phyloP scores from a whole-genome alignment of 176 grass and related monocot genomes.

The Otatea glauca region DNA sequence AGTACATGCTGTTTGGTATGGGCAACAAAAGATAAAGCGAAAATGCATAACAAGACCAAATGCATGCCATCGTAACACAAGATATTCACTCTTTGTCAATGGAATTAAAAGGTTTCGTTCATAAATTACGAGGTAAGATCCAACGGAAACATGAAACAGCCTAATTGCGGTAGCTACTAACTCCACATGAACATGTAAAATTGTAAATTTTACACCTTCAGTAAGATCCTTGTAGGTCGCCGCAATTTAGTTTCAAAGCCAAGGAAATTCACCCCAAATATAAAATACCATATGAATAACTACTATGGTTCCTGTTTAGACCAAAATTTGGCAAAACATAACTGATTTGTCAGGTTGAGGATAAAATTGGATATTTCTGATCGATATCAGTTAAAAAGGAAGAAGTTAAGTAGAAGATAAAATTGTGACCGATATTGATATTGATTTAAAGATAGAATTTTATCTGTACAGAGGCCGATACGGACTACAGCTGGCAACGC shows the following conservation, averaged over 20 bases:
- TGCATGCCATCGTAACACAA: not conserved
- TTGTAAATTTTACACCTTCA: not conserved
- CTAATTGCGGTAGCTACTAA: not conserved
- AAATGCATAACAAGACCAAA: not conserved
- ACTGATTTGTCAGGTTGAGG: too few relatives aligned
- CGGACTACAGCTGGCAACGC: too few relatives aligned
- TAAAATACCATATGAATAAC: constrained; percentile 5
- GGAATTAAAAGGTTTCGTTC: not conserved
- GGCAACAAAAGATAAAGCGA: not conserved
- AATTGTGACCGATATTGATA: too few relatives aligned
- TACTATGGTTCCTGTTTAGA: not conserved
- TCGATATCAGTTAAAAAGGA: too few relatives aligned
- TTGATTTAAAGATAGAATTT: too few relatives aligned
- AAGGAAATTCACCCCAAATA: not conserved
- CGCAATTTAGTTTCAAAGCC: constrained; percentile 2
- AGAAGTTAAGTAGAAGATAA: too few relatives aligned
- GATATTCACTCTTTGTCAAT: not conserved
- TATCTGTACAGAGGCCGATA: too few relatives aligned
- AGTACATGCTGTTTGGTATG: not conserved
- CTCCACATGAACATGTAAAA: constrained; percentile 10
- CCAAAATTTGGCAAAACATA: too few relatives aligned
- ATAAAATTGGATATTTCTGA: too few relatives aligned
- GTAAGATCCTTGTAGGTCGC: not conserved
- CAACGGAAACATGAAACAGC: not conserved
- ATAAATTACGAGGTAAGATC: not conserved